Percentiles rank a stretch among this genome's conserved stretches.
These are phyloP conservation scores for Phellinidium pouzarii DNA, from an alignment of 1,284 basidiomycete species.

Conservation along the genomic window DNA sequence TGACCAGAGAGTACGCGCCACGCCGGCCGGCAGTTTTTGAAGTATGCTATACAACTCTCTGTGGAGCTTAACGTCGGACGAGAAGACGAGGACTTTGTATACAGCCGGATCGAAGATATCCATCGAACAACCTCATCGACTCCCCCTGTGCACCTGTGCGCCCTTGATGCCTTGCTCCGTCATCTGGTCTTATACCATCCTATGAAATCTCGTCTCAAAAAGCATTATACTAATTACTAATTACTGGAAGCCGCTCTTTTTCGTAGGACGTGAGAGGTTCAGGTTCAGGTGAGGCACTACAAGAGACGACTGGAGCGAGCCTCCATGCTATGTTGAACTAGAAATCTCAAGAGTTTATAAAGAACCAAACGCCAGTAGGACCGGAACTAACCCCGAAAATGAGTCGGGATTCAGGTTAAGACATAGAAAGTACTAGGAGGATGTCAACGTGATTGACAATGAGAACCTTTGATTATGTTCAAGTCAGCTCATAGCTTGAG, in stretches of 20 bases:
- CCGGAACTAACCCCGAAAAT: conserved; percentile 13
- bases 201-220: too few species aligned
- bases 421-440: neutral
- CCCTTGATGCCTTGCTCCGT: too few species aligned
- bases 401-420: neutral
- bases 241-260: neutral
- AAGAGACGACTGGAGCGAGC: conserved; percentile 28
- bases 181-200: too few species aligned
- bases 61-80: neutral
- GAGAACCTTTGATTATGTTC: neutral
- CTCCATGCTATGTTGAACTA: conserved; percentile 29
- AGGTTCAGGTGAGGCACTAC: neutral
- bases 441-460: neutral
- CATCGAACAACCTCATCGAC: neutral
- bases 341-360: conserved; percentile 8
- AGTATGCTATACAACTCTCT: neutral
- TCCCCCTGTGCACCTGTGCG: neutral
- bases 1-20: neutral
- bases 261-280: conserved; percentile 12
- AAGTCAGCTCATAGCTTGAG: too few species aligned
- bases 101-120: neutral
- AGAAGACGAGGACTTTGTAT: conserved; percentile 20
- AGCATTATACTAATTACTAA: neutral
- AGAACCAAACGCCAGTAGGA: conserved; percentile 10
- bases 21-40: neutral